phyloP scores from a whole-genome alignment of 2,329 filamentous ascomycete genomes.

The Epicoccum sorghinum region DNA sequence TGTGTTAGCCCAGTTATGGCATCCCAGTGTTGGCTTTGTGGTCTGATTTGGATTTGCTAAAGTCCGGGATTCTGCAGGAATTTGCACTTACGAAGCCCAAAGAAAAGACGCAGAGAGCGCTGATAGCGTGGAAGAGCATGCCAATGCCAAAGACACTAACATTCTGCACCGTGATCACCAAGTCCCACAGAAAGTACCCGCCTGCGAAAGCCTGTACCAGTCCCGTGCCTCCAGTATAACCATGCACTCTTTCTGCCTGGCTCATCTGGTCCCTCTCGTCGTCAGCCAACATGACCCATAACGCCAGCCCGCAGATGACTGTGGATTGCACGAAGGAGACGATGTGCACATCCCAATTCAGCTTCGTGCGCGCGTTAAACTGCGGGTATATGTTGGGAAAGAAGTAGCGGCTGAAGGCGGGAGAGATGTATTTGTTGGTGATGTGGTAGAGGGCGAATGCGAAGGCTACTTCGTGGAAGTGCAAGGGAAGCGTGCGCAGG shows the following conservation, averaged over 20 bases:
- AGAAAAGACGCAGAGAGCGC: slow-evolving; percentile 74
- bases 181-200: slow-evolving; percentile 86
- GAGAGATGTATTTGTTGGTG: slow-evolving; percentile 71
- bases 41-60: too few species aligned
- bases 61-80: neutral
- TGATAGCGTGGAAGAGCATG: slow-evolving; percentile 77
- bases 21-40: too few species aligned
- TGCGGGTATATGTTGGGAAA: slow-evolving; percentile 68
- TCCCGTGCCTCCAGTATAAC: slow-evolving; percentile 73
- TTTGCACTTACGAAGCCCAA: slow-evolving; percentile 74
- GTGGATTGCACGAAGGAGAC: slow-evolving; percentile 81
- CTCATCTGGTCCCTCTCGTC: slow-evolving; percentile 70
- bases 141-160: slow-evolving; percentile 76
- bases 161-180: slow-evolving; percentile 71
- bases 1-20: neutral
- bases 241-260: slow-evolving; percentile 73
- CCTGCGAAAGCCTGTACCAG: slow-evolving; percentile 78
- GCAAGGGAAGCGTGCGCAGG: slow-evolving; percentile 72
- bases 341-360: slow-evolving; percentile 87
- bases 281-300: slow-evolving; percentile 73
- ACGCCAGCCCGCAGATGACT: slow-evolving; percentile 73
- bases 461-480: slow-evolving; percentile 76
- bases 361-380: slow-evolving; percentile 66
- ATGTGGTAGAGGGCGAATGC: slow-evolving; percentile 72
- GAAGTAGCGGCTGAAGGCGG: slow-evolving; percentile 66